Evolutionary conservation across 345 rosid species (phyloP).

Genomic region (Syzygium jambos): DNA sequence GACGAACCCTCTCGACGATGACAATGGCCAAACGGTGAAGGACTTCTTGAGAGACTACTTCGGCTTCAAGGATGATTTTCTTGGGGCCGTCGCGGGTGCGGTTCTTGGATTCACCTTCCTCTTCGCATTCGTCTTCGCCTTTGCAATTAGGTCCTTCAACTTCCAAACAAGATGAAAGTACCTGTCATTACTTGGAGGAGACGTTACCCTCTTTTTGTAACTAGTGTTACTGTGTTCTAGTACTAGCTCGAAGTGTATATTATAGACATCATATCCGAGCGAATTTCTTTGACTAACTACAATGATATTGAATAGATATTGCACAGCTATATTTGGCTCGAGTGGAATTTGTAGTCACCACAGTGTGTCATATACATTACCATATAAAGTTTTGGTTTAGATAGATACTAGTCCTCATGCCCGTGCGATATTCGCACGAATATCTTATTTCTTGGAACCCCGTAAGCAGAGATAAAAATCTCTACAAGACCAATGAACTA

Average conservation of each 20-base stretch:
- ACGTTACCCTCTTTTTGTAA: neutral
- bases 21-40: conserved; percentile 6
- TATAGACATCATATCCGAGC: neutral
- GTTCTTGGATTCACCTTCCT: conserved; percentile 7
- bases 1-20: conserved; percentile 3
- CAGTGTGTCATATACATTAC: neutral
- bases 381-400: neutral
- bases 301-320: neutral
- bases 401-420: neutral
- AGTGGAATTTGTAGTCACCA: neutral
- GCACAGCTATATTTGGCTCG: neutral
- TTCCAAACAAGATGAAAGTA: conserved; percentile 25
- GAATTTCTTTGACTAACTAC: neutral
- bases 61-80: conserved; percentile 23
- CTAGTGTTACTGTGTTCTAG: neutral
- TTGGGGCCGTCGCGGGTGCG: conserved; percentile 22
- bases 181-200: neutral
- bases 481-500: neutral
- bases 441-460: neutral
- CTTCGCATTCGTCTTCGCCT: conserved; percentile 21
- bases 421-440: neutral
- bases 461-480: neutral
- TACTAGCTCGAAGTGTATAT: neutral
- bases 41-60: conserved; percentile 13
- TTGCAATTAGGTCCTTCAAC: conserved; percentile 19